Evolutionary conservation across 805 yeast genomes (phyloP), one percentile per base, ranked within the genome.

Genomic region (Metschnikowia santaceciliae): DNA sequence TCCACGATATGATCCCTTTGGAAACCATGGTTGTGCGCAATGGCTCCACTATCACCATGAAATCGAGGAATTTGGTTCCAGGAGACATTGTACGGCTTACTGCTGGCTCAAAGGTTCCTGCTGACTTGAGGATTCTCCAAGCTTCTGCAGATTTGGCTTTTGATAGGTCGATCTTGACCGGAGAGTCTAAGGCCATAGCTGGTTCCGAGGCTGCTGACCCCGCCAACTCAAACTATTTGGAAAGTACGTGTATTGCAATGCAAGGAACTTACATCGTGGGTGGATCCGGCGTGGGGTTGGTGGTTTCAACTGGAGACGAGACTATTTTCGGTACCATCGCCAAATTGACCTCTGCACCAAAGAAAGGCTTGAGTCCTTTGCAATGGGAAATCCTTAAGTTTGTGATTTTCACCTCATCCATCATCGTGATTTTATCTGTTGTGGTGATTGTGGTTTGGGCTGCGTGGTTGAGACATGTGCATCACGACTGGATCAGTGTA

Each of bases 281-380:
- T 52, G 81, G 81, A 4, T 60, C 66, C 3, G 81, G 79, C 8
- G 63, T 52, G 49, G 80, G 77, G 36, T 54, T 77, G 14, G 76
- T 76, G 30, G 73, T 76, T 22, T 53, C 71, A 20, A 77, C 74
- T 34, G 80, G 79, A 49, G 76, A 70, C 51, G 52, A 62, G 4
- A 76, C 80, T 3, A 73, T 75, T 20, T 75, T 77, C 57, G 81
- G 81, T 22, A 62, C 70, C 38, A 75, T 77, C 50, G 76, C 80
- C 14, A 70, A 69, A 50, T 55, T 74, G 49, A 67, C 79, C 3
- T 58, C 76, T 2, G 62, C 62, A 37, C 75, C 73, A 4, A 75
- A 70, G 56, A 61, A 57, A n/a, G 69, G 72, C 14, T 52, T 69
- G 38, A 63, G 79, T 6, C 76, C 80, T 8, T 59, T 76, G 46